These are phyloP conservation scores for Hymenoscyphus linearis DNA, from an alignment of 2,329 filamentous ascomycete species.

Conservation along the genomic window DNA sequence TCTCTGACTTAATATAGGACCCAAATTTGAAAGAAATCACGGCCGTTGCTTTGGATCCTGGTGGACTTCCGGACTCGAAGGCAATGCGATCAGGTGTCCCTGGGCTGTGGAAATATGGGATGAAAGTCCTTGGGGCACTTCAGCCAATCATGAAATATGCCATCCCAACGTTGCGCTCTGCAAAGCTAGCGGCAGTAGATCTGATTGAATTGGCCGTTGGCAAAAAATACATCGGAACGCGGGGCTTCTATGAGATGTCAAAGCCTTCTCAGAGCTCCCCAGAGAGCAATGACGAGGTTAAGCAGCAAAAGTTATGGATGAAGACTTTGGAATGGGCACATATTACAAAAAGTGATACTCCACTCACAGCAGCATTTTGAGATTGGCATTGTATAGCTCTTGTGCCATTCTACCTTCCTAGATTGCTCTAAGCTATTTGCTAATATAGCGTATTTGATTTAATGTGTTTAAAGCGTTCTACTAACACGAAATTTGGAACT, in stretches of 20 bases:
- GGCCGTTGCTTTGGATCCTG: slow-evolving; percentile 30
- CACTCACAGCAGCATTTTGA: background rate
- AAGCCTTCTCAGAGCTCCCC: slow-evolving; percentile 30
- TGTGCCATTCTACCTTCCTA: too few relatives aligned
- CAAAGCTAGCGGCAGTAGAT: slow-evolving; percentile 30
- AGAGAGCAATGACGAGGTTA: slow-evolving; percentile 29
- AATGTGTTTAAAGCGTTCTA: too few relatives aligned
- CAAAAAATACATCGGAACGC: slow-evolving; percentile 27
- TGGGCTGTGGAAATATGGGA: slow-evolving; percentile 27
- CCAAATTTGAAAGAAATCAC: slow-evolving; percentile 27
- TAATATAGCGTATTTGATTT: too few relatives aligned
- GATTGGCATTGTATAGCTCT: background rate
- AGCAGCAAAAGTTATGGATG: slow-evolving; percentile 33
- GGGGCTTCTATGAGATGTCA: slow-evolving; percentile 34
- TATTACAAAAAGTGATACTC: slow-evolving; percentile 10
- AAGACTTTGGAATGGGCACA: slow-evolving; percentile 33
- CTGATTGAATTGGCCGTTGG: slow-evolving; percentile 29
- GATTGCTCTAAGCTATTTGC: too few relatives aligned
- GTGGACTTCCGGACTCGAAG: slow-evolving; percentile 34
- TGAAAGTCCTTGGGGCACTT: slow-evolving; percentile 28
- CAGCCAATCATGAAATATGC: slow-evolving; percentile 18
- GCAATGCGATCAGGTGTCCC: slow-evolving; percentile 20
- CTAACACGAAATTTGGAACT: too few relatives aligned
- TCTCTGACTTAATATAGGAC: slow-evolving; percentile 15
- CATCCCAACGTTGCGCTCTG: slow-evolving; percentile 30